Conservation (phyloP, 208 protist genomes). For the Leishmania arabica region DNA sequence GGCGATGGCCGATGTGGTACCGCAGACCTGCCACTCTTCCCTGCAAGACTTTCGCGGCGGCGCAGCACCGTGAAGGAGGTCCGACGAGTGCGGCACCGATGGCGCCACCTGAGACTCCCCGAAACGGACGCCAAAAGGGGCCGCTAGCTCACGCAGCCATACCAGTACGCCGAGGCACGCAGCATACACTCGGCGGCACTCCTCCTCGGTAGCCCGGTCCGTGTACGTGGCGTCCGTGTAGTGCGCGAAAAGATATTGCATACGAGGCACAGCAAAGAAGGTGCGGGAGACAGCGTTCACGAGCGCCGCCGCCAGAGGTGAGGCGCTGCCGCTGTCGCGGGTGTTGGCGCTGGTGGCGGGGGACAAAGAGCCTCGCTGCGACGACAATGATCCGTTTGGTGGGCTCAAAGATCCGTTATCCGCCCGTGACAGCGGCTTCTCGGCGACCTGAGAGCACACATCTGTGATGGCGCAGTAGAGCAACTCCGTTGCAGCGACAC, state of each 20-base stretch:
- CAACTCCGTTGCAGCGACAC: constrained; percentile 14
- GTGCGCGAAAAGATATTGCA: constrained; percentile 46
- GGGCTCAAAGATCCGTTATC: not conserved
- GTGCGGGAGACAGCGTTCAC: constrained; percentile 26
- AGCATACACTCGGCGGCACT: constrained; percentile 22
- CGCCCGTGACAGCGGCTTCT: not conserved
- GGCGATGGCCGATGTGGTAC: constrained; percentile 50
- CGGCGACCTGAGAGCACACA: not conserved
- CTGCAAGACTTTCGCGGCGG: not conserved
- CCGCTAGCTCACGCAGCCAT: constrained; percentile 30
- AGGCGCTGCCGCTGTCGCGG: not conserved
- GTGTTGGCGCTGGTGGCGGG: not conserved
- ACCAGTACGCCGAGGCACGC: constrained; percentile 36
- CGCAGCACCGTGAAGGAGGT: not conserved
- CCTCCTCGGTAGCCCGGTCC: constrained; percentile 7
- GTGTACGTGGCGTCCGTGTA: constrained; percentile 13
- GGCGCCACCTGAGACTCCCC: not conserved
- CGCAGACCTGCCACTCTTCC: constrained; percentile 42
- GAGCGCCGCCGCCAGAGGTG: constrained; percentile 10
- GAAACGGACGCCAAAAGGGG: constrained; percentile 6
- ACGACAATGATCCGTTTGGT: not conserved
- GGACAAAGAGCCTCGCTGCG: not conserved
- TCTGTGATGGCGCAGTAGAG: constrained; percentile 29
- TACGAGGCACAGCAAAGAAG: constrained; percentile 49
- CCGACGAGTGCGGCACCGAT: not conserved